phyloP scores from a whole-genome alignment of 495 filamentous ascomycete species.

The Antarctomyces pellizariae region DNA sequence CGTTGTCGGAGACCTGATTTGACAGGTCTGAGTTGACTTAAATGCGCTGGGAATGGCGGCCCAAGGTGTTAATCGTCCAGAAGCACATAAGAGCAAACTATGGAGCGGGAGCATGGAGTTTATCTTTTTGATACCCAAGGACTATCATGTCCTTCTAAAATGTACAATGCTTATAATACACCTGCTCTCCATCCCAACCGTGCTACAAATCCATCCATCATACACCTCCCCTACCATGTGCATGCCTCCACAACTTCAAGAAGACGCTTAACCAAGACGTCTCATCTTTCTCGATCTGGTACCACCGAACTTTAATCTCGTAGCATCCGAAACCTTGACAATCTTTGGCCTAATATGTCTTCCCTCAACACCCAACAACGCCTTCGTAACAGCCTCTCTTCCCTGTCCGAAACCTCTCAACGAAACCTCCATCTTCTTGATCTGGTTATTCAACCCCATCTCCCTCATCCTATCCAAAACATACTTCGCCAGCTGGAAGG shows the following conservation, averaged over 20 bases:
- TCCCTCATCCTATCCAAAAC: conserved; percentile 60
- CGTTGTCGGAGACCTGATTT: no score
- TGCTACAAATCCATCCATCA: conserved; percentile 2
- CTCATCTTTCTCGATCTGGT: conserved; percentile 61
- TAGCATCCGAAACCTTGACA: conserved; percentile 53
- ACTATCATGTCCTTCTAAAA: conserved; percentile 4
- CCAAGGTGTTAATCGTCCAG: no score
- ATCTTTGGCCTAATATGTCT: conserved; percentile 44
- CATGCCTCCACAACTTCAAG: conserved; percentile 1
- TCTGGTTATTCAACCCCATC: conserved; percentile 32
- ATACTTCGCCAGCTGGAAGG: conserved; percentile 65
- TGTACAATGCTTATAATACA: conserved; percentile 7
- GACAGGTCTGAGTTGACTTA: no score
- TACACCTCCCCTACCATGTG: conserved; percentile 5
- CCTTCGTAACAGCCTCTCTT: conserved; percentile 73
- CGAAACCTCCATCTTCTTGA: conserved; percentile 49
- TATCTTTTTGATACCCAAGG: no score
- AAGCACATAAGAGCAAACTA: no score
- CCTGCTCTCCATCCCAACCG: conserved; percentile 1
- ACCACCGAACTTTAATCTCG: conserved; percentile 86
- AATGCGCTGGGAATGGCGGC: no score
- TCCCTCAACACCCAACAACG: conserved; percentile 67
- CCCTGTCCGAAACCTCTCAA: conserved; percentile 67
- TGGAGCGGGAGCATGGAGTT: no score
- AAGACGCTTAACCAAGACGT: conserved; percentile 54